phyloP scores from a whole-genome alignment of 805 yeast genomes.

The Ogataea zsoltii region DNA sequence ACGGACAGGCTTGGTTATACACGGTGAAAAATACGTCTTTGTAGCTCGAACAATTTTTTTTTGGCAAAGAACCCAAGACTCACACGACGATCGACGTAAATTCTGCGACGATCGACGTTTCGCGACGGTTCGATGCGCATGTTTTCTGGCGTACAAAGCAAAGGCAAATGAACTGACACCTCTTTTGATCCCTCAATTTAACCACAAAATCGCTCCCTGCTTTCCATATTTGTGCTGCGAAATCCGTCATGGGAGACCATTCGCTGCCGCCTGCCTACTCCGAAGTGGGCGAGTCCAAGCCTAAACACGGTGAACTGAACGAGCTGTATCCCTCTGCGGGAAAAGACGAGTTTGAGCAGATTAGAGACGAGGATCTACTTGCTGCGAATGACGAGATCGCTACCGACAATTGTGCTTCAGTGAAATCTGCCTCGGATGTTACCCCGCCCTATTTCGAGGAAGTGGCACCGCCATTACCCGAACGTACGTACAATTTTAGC shows the following conservation, averaged over 20 bases:
- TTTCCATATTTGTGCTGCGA: neutral
- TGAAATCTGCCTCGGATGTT: neutral
- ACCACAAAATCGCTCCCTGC: too few relatives aligned
- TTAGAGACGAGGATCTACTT: constrained; percentile 7
- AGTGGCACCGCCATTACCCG: constrained; percentile 19
- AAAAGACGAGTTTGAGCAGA: constrained; percentile 6
- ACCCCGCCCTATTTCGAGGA: constrained; percentile 17
- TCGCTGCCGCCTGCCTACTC: constrained; percentile 16
- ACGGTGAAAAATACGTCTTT: too few relatives aligned
- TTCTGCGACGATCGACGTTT: too few relatives aligned
- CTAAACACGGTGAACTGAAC: constrained; percentile 3
- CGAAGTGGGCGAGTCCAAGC: neutral
- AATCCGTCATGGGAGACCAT: constrained; percentile 7
- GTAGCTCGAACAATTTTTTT: too few relatives aligned
- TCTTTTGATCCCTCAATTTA: neutral
- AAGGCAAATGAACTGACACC: constrained; percentile 5
- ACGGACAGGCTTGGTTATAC: too few relatives aligned
- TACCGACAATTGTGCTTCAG: neutral
- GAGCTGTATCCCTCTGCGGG: constrained; percentile 18
- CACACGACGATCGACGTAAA: too few relatives aligned
- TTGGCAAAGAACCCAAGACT: too few relatives aligned
- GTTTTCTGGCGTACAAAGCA: too few relatives aligned
- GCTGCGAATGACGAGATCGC: constrained; percentile 12
- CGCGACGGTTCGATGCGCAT: constrained; percentile 9
- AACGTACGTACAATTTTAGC: constrained; percentile 24